phyloP scores from a whole-genome alignment of 2,329 filamentous ascomycete species.

The Colletotrichum cereale region DNA sequence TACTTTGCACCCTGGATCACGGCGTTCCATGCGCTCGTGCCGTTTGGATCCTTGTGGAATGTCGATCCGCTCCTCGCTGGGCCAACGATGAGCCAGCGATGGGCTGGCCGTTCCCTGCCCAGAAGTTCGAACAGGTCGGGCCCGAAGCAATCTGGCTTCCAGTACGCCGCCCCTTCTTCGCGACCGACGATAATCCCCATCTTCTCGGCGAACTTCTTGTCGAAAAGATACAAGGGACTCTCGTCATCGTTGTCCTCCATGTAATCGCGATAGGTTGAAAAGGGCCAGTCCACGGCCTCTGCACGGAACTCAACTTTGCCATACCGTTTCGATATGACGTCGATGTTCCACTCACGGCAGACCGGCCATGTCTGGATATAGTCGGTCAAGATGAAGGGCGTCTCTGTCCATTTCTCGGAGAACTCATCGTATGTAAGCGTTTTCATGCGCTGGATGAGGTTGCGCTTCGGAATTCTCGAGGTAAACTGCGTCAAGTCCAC shows the following conservation, averaged over 20 bases:
- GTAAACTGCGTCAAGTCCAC: conserved; percentile 76
- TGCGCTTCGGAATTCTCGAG: conserved; percentile 76
- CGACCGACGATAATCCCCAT: conserved; percentile 78
- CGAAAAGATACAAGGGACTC: conserved; percentile 93
- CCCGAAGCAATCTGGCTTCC: conserved; percentile 86
- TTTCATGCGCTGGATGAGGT: conserved; percentile 78
- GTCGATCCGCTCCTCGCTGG: conserved; percentile 90
- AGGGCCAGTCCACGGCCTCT: conserved; percentile 93
- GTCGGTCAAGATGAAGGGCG: conserved; percentile 87
- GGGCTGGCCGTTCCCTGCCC: conserved; percentile 82
- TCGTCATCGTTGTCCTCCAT: conserved; percentile 86
- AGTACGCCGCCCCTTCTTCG: conserved; percentile 71
- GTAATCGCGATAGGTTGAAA: conserved; percentile 85
- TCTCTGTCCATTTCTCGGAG: conserved; percentile 78
- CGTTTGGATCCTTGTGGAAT: conserved; percentile 88
- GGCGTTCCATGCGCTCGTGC: conserved; percentile 90
- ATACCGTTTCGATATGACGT: conserved; percentile 75
- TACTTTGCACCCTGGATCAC: conserved; percentile 92
- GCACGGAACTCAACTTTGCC: conserved; percentile 81
- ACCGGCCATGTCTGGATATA: conserved; percentile 87
- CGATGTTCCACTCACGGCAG: conserved; percentile 79
- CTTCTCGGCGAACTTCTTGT: conserved; percentile 87
- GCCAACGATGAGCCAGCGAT: conserved; percentile 93
- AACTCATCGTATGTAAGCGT: conserved; percentile 82
- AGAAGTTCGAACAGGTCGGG: conserved; percentile 87